phyloP scores from a whole-genome alignment of 306 rosid species.

The Datisca glomerata region DNA sequence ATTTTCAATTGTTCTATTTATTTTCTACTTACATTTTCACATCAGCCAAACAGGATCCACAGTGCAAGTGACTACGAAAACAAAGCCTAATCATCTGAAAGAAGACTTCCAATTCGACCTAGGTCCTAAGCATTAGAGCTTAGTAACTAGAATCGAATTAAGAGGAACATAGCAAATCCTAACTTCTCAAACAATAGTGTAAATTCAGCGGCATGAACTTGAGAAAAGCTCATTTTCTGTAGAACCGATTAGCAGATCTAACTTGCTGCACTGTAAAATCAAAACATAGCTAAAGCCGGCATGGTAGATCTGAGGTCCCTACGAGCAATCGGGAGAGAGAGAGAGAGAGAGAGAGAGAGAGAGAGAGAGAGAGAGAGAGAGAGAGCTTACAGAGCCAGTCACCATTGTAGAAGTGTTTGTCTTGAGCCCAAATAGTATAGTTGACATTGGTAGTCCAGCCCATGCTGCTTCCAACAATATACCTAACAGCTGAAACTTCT shows the following conservation, averaged over 20 bases:
- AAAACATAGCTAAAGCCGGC: neutral
- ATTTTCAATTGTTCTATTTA: no score
- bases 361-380: neutral
- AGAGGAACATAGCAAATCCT: no score
- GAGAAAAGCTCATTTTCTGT: no score
- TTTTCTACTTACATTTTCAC: no score
- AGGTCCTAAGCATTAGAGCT: no score
- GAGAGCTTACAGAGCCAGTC: constrained; percentile 83
- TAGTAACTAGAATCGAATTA: no score
- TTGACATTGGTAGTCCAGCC: constrained; percentile 70
- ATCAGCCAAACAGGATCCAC: no score
- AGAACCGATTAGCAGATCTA: no score
- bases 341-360: neutral
- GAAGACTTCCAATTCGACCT: no score
- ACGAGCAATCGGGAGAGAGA: neutral
- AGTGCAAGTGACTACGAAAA: no score
- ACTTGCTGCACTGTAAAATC: neutral
- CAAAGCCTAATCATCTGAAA: no score
- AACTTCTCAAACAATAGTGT: neutral
- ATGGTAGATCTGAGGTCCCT: constrained; percentile 13
- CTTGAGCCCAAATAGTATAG: constrained; percentile 69
- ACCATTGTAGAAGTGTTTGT: constrained; percentile 66
- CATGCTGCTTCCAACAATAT: constrained; percentile 43
- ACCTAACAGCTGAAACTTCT: constrained; percentile 45
- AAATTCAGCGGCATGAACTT: no score